Conservation (phyloP, 2,329 filamentous ascomycete species). For the Pleoardoris graminearum region DNA sequence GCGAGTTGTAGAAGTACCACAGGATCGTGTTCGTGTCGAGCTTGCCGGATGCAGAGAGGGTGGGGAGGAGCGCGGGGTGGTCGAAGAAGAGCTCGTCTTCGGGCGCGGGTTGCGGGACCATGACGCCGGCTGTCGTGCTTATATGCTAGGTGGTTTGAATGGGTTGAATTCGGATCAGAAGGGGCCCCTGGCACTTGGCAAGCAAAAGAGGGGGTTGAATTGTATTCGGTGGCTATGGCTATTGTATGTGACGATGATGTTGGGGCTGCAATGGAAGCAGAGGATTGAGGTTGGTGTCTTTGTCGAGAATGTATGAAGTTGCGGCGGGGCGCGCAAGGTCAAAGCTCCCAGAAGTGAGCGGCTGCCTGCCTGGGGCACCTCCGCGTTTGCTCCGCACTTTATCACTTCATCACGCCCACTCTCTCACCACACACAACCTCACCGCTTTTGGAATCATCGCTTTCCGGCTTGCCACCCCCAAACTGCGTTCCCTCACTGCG, state of each 20-base stretch:
- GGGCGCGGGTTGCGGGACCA: conserved; percentile 34
- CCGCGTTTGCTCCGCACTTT: conserved; percentile 15
- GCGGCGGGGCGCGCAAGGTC: conserved; percentile 1
- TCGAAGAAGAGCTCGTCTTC: conserved; percentile 40
- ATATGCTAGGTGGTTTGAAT: too few relatives aligned
- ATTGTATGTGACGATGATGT: conserved; percentile 8
- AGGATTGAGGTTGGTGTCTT: background rate
- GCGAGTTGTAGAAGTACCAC: conserved; percentile 64
- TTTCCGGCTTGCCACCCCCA: too few relatives aligned
- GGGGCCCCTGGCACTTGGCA: background rate
- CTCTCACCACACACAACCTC: conserved; percentile 11
- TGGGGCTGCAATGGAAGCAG: conserved; percentile 11
- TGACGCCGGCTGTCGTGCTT: conserved; percentile 17
- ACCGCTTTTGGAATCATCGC: too few relatives aligned
- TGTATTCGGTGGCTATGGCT: background rate
- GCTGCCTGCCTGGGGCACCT: conserved; percentile 1
- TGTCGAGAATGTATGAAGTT: conserved; percentile 5
- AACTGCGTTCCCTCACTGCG: too few relatives aligned
- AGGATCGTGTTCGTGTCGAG: conserved; percentile 50
- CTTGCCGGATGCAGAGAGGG: conserved; percentile 23
- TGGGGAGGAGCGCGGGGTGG: conserved; percentile 23
- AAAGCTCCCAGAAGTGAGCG: conserved; percentile 9
- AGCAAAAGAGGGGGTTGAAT: background rate
- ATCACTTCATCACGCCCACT: background rate
- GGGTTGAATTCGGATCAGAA: background rate